Conservation (phyloP, 129 eudicot genomes). For the Flaveria bidentis region DNA sequence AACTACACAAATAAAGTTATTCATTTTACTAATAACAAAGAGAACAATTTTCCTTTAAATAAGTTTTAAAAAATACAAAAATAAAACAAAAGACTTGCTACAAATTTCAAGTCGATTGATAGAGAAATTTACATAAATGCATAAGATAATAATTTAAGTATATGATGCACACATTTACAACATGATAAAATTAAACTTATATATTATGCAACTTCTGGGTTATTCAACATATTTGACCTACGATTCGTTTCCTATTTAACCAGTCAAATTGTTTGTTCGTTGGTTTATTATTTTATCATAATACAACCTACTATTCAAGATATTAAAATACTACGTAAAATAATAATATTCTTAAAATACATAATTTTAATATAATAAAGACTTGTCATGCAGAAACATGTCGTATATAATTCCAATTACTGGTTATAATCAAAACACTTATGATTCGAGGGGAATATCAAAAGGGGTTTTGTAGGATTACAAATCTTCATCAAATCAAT, state of each 20-base stretch:
- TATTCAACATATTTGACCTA: not conserved
- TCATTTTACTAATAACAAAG: not conserved
- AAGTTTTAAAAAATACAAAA: not conserved
- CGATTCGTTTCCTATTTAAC: not conserved
- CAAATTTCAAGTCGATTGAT: too few species aligned
- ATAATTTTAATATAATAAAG: not conserved
- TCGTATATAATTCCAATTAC: not conserved
- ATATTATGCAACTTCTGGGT: not conserved
- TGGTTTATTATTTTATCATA: not conserved
- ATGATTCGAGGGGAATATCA: slow-evolving; percentile 10
- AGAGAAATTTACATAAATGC: too few species aligned
- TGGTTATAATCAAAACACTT: slow-evolving; percentile 21
- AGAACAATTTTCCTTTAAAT: too few species aligned
- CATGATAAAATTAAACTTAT: too few species aligned
- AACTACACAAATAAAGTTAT: not conserved
- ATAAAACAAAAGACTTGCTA: not conserved
- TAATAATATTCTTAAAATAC: not conserved
- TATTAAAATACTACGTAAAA: too few species aligned
- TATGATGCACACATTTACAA: too few species aligned
- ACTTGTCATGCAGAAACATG: slow-evolving; percentile 33
- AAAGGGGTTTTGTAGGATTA: slow-evolving; percentile 4
- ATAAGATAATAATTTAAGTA: too few species aligned
- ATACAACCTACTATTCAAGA: not conserved
- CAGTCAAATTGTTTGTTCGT: not conserved
- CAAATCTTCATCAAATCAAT: not conserved